Evolutionary conservation across 2,329 filamentous ascomycete genomes (phyloP), one percentile per base, ranked within the genome.

Genomic region (Cladosporium phlei): DNA sequence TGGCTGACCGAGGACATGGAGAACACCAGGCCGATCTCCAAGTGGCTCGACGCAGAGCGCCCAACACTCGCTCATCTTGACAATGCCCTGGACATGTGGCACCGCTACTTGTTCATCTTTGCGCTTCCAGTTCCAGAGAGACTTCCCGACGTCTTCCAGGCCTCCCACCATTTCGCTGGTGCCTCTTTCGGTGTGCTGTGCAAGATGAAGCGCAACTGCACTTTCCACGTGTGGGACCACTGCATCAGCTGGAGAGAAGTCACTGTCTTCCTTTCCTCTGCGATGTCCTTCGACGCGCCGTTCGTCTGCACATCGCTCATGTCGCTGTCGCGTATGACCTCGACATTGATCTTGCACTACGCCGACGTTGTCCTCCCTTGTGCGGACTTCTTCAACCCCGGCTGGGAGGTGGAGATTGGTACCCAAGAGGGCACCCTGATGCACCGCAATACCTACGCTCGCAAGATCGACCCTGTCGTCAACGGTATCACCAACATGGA

Each of bases 141-240:
- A 49, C 72, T 77, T 20, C 79, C 79, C 0, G 70, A 69, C n/a
- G 76, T 82, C 3, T 82, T 81, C 59, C 79, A 82, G 59, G 77
- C 77, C 22, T 80, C 79, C 2, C 79, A 82, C 55, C 79, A 82
- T 62, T 78, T 76, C 49, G 77, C 79, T 32, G 77, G 76, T 45
- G 77, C 76, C 4, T 74, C 78, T 0, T 82, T 81, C 48, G 79
- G 79, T 25, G 75, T 82, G 49, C 72, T 82, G 8, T 79, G 78
- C 61, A 81, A 82, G 62, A 68, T 81, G 53, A 79, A 79, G 62
- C 71, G 76, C 20, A 73, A 75, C 47, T 78, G 76, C 48, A 80
- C 76, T 0, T 69, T 81, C 24, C 77, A 80, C 52, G 79, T 82
- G 48, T 82, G 79, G 79, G 79, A 82, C 53, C 79, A 82, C 58